These are phyloP conservation scores for Leishmania tarentolae DNA, from an alignment of 208 protist species.

Conservation along the genomic window DNA sequence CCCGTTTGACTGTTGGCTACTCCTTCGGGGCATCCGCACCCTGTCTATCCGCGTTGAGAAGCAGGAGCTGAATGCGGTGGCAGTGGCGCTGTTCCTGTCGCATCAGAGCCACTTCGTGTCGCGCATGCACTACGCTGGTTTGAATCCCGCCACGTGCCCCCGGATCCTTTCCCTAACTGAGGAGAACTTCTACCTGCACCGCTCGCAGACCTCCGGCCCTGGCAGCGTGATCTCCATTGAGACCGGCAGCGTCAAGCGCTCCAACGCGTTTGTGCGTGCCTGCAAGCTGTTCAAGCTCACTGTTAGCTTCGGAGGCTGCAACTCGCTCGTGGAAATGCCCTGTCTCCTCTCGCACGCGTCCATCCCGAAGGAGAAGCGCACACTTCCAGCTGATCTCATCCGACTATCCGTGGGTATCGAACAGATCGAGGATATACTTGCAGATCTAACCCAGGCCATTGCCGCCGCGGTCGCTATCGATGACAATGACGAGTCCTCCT, in stretches of 20 bases:
- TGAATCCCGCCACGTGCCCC: conserved; percentile 79
- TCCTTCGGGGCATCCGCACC: conserved; percentile 95
- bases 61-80: conserved; percentile 91
- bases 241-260: conserved; percentile 59
- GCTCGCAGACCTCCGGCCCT: conserved; percentile 55
- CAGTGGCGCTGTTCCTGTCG: conserved; percentile 75
- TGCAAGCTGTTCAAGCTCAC: conserved; percentile 92
- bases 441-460: conserved; percentile 84
- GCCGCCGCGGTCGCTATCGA: conserved; percentile 42
- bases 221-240: conserved; percentile 80
- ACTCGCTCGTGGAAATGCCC: conserved; percentile 93
- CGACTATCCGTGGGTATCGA: conserved; percentile 95
- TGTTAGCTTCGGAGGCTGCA: conserved; percentile 94
- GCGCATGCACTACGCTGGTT: conserved; percentile 89
- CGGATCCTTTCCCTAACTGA: conserved; percentile 60
- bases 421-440: conserved; percentile 91
- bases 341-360: conserved; percentile 94
- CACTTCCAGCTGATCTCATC: conserved; percentile 86
- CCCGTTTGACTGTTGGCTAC: conserved; percentile 96
- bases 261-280: conserved; percentile 79
- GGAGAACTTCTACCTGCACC: conserved; percentile 81
- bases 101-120: conserved; percentile 72
- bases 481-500: conserved; percentile 22
- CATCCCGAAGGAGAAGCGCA: conserved; percentile 92
- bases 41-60: conserved; percentile 92